Evolutionary conservation across 2,329 filamentous ascomycete species (phyloP), one percentile per base, ranked within the genome.

Genomic region (Aspergillus terreus): DNA sequence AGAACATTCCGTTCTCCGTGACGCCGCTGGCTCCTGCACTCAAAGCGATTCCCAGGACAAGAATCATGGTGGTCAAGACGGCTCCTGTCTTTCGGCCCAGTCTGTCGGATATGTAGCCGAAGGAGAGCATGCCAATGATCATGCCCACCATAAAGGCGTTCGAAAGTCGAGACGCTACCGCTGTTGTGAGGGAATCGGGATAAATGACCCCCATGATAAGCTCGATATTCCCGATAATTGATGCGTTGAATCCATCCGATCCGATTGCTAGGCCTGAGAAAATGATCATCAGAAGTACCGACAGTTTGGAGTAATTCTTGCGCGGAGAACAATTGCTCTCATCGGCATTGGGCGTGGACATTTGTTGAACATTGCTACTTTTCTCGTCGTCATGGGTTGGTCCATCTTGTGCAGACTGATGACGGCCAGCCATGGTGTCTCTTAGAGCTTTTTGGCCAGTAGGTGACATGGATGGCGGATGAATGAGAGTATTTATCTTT

Each of bases 101-200:
- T 41, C 73, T 74, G 55, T 80, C 78, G 49, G 78, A 76, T 6
- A 78, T 64, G 10, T 76, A 68, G 7, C 79, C 79, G 55, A 82
- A 81, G 46, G 74, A 66, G 9, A 82, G 64, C 74, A 82, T 83
- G 42, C 80, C 80, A 44, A 82, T 63, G 50, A 82, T 80, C 68
- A 79, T 77, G 46, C 81, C 81, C 36, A 82, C 74, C n/a, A 82
- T 71, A 54, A 78, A 80, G 3, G 80, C 74, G 56, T 83, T 82
- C 47, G 77, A 79, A 4, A 83, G 72, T 2, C 79, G 71, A 6
- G 76, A 72, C 3, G 58, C 57, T 4, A 61, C 58, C 3, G 50
- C 54, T 1, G 58, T 61, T 12, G 60, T 61, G 17, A 60, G 46
- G 1, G 58, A 46, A 3, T 60, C 40, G 4, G 60, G 57, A 14